Evolutionary conservation across 345 rosid species (phyloP).

Genomic region (Capsella bursapastoris): DNA sequence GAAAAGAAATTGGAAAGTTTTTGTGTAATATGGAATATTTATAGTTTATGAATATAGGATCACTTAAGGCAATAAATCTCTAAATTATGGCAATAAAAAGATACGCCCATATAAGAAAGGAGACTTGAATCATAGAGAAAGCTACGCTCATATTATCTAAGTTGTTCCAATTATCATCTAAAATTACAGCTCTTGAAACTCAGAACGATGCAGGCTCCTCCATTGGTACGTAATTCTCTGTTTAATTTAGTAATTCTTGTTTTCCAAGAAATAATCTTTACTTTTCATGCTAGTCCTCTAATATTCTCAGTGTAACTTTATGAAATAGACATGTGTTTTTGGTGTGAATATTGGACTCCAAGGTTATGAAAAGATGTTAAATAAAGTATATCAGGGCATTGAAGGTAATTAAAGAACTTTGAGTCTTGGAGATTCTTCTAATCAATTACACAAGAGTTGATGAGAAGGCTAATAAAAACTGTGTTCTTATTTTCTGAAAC

Average conservation of each 20-base stretch:
- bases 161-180: slow-evolving; percentile 3
- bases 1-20: neutral
- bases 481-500: neutral
- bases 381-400: slow-evolving; percentile 12
- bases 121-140: slow-evolving; percentile 14
- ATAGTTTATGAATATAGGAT: neutral
- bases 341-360: slow-evolving; percentile 19
- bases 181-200: neutral
- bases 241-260: neutral
- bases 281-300: neutral
- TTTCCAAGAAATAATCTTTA: neutral
- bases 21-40: neutral
- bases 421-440: slow-evolving; percentile 9
- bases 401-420: slow-evolving; percentile 23
- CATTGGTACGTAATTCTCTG: slow-evolving; percentile 19
- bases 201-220: slow-evolving; percentile 26
- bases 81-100: slow-evolving; percentile 19
- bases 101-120: slow-evolving; percentile 10
- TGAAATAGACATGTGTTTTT: slow-evolving; percentile 37
- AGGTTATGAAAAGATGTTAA: slow-evolving; percentile 22
- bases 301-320: slow-evolving; percentile 3
- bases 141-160: neutral
- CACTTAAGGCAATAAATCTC: slow-evolving; percentile 2
- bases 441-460: slow-evolving; percentile 7
- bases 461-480: slow-evolving; percentile 5